Evolutionary conservation across 306 rosid species (phyloP).

Genomic region (Erythrophleum fordii): DNA sequence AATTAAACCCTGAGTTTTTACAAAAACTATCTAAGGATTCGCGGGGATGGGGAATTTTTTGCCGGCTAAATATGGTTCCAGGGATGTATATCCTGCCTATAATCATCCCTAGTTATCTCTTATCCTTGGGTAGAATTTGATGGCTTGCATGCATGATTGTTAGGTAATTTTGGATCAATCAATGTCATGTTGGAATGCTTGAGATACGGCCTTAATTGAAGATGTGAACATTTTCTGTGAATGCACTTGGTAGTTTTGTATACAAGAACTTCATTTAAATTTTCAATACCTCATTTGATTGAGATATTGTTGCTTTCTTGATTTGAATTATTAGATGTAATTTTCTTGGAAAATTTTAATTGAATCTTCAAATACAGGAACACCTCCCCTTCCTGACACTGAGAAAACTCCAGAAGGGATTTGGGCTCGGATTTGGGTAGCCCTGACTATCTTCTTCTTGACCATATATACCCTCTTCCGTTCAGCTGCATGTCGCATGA

Average conservation of each 20-base stretch:
- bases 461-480: constrained; percentile 58
- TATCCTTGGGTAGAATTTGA: no score
- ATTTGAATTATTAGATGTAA: constrained; percentile 25
- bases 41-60: no score
- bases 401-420: constrained; percentile 59
- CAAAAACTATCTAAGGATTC: no score
- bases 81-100: no score
- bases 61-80: no score
- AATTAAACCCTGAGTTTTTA: no score
- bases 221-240: not conserved
- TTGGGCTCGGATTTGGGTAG: constrained; percentile 62
- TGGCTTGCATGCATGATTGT: not conserved
- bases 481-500: constrained; percentile 50
- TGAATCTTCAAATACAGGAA: constrained; percentile 55
- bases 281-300: not conserved
- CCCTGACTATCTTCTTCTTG: constrained; percentile 71
- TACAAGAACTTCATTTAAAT: not conserved
- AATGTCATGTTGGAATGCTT: not conserved
- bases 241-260: not conserved
- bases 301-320: constrained; percentile 24
- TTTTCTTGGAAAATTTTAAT: constrained; percentile 26
- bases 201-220: constrained; percentile 25
- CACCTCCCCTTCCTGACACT: constrained; percentile 44
- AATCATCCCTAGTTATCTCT: no score
- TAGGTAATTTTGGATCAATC: not conserved